Evolutionary conservation across 2,329 filamentous ascomycete species (phyloP), one percentile per base, ranked within the genome.

Genomic region (Claviceps africana): DNA sequence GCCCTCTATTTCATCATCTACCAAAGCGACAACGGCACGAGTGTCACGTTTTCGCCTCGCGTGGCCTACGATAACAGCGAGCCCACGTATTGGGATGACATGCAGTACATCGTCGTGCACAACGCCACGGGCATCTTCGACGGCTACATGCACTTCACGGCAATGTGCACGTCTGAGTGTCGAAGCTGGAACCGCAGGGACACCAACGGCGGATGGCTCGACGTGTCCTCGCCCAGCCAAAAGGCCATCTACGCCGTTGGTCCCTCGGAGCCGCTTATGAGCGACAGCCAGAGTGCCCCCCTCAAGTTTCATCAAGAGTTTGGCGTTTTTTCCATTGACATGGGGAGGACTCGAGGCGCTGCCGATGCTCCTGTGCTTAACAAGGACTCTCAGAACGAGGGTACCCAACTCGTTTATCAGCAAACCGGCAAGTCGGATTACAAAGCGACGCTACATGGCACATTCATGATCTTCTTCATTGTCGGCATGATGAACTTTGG

Each of bases 181-280:
- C 71, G 75, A 35, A 69, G 62, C 44, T 82, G 78, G 78, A 63
- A 63, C 13, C 57, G 59, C 5, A 56, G 52, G 22, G 58, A 57
- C 35, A 59, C 61, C 22, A 54, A 54, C 31, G 63, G 64, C 48
- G 74, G 75, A 39, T 69, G 62, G 37, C 62, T 83, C 53, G 71
- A 82, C 57, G 66, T 76, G n/a, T 66, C 62, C n/a, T 73, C 69
- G 49, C 67, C 64, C 15, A 62, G 65, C 15, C 71, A 75, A 55
- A 65, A 67, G 42, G 78, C 76, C 64, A 74, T 81, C 51, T 83
- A 74, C 60, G 81, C 77, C 19, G 65, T 75, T 22, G 80, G 80
- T 0, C 74, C 76, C 5, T 58, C 61, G n/a, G 71, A 70, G 40
- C 58, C 62, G 17, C 64, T 74, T 28, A 61, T 64, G 22, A 75